Evolutionary conservation across 139 green algal species (phyloP).

Genomic region (Chlorella sp.): DNA sequence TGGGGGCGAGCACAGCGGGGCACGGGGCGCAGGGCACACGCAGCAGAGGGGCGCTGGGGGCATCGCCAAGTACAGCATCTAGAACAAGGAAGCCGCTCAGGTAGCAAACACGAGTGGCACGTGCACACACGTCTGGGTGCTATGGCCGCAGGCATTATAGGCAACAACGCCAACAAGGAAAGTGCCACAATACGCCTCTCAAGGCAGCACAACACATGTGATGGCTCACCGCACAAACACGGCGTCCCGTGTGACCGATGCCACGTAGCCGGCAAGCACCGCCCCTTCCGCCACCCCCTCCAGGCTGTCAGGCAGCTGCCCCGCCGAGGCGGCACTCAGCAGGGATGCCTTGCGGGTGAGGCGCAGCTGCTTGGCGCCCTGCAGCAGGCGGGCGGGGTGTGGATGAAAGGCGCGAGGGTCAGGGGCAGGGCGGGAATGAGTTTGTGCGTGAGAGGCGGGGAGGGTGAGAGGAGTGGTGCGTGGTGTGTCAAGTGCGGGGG

Average conservation of each 20-base stretch:
- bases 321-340: slow-evolving; percentile 51
- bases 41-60: no score
- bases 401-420: neutral
- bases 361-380: slow-evolving; percentile 34
- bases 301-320: slow-evolving; percentile 49
- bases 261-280: slow-evolving; percentile 84
- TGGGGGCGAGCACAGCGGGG: slow-evolving; percentile 27
- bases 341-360: slow-evolving; percentile 76
- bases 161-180: no score
- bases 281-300: slow-evolving; percentile 56
- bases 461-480: no score
- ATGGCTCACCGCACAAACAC: slow-evolving; percentile 78
- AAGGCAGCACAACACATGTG: no score
- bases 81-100: neutral
- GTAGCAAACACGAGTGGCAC: no score
- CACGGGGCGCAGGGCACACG: neutral
- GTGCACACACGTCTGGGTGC: no score
- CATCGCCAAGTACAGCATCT: neutral
- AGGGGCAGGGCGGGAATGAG: neutral
- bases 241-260: slow-evolving; percentile 70
- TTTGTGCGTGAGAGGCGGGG: no score
- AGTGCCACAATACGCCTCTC: no score
- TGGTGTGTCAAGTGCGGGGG: no score
- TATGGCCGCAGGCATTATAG: no score
- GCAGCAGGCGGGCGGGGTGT: neutral